These are phyloP conservation scores for Exophiala spinifera DNA, from an alignment of 2,329 filamentous ascomycete genomes.

Conservation along the genomic window DNA sequence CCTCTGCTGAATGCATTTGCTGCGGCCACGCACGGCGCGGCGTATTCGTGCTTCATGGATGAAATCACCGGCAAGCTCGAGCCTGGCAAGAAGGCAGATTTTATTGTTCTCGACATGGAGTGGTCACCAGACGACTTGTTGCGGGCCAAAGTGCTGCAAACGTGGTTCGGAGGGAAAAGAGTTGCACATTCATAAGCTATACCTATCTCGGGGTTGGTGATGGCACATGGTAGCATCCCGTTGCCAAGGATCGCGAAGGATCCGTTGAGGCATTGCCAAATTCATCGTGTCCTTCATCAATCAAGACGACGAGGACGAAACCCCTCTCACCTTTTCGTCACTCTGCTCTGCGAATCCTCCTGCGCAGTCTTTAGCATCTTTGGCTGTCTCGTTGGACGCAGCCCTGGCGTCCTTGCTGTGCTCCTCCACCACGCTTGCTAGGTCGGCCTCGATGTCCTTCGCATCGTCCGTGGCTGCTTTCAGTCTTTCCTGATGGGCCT, in stretches of 20 bases:
- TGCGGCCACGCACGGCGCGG: slow-evolving; percentile 45
- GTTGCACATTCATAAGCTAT: slow-evolving; percentile 29
- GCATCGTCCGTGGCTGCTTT: slow-evolving; percentile 12
- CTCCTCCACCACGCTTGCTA: slow-evolving; percentile 9
- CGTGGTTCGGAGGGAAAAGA: slow-evolving; percentile 44
- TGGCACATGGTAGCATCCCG: background rate
- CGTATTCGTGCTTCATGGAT: slow-evolving; percentile 46
- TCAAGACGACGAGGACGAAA: slow-evolving; percentile 19
- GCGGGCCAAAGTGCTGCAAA: slow-evolving; percentile 41
- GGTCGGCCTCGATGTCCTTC: slow-evolving; percentile 14
- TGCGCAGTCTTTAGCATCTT: slow-evolving; percentile 4
- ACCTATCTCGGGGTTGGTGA: background rate
- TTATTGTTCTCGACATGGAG: slow-evolving; percentile 39
- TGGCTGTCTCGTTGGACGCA: slow-evolving; percentile 7
- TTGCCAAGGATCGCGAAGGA: no score
- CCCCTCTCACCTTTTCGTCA: slow-evolving; percentile 19
- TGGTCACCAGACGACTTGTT: slow-evolving; percentile 43
- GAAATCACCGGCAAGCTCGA: slow-evolving; percentile 40
- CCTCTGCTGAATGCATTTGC: slow-evolving; percentile 42
- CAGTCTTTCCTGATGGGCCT: slow-evolving; percentile 13
- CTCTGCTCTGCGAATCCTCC: slow-evolving; percentile 10
- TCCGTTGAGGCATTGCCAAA: no score
- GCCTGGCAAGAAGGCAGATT: slow-evolving; percentile 43
- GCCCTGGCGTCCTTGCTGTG: slow-evolving; percentile 16
- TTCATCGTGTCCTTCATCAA: background rate